Conservation (phyloP, 768 basidiomycete genomes). For the Rhodosporidiobolus odoratus region DNA sequence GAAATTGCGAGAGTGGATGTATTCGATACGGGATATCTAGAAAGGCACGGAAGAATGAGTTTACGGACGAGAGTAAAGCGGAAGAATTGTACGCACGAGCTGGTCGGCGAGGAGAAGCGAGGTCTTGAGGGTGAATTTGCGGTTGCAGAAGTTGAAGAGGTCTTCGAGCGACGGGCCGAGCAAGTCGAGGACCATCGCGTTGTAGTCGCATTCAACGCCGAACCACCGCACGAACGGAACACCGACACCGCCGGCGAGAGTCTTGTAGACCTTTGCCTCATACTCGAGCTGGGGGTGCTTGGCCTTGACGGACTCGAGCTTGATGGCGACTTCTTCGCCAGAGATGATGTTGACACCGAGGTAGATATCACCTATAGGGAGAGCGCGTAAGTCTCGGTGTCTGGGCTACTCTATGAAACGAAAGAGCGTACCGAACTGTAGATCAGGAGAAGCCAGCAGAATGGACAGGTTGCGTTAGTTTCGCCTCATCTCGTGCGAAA, state of each 20-base stretch:
- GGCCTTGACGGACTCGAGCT: constrained; percentile 98
- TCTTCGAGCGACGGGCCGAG: constrained; percentile 64
- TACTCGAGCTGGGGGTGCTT: constrained; percentile 99
- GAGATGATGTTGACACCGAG: constrained; percentile 99
- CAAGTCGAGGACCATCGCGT: constrained; percentile 98
- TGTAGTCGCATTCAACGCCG: constrained; percentile 86
- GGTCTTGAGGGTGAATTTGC: constrained; percentile 89
- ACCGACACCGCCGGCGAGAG: constrained; percentile 96
- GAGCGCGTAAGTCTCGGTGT: too few relatives aligned
- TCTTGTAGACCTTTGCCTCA: constrained; percentile 74
- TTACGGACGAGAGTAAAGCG: too few relatives aligned
- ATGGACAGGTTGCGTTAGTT: constrained; percentile 63
- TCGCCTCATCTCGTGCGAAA: neutral
- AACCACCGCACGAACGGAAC: constrained; percentile 91
- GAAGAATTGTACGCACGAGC: constrained; percentile 58
- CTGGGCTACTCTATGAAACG: too few relatives aligned
- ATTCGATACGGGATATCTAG: constrained; percentile 90
- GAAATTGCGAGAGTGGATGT: constrained; percentile 89
- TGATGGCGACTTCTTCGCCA: constrained; percentile 98
- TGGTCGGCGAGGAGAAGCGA: constrained; percentile 91
- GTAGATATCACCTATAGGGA: constrained; percentile 80
- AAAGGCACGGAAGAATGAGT: neutral
- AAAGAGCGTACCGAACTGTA: constrained; percentile 22
- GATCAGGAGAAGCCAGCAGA: constrained; percentile 38
- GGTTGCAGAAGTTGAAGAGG: constrained; percentile 58